Conservation (phyloP, 345 rosid genomes). For the sweet orange (Citrus sinensis) region DNA sequence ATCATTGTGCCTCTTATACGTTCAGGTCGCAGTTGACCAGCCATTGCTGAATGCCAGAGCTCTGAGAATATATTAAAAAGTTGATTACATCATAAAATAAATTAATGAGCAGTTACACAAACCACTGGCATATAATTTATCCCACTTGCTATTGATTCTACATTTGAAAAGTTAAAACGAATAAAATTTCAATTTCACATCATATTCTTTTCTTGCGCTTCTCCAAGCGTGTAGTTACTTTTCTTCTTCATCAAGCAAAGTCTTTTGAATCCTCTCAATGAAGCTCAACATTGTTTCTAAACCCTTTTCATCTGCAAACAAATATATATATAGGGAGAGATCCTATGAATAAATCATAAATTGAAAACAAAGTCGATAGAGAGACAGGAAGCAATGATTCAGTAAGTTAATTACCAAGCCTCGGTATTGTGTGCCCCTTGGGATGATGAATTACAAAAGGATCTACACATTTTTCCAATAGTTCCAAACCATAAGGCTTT, state of each 20-base stretch:
- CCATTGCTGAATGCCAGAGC: no score
- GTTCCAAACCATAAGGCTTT: conserved; percentile 62
- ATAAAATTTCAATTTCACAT: background rate
- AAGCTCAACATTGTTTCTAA: conserved; percentile 39
- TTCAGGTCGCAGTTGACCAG: no score
- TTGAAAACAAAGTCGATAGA: background rate
- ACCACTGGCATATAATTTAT: background rate
- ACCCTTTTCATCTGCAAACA: conserved; percentile 56
- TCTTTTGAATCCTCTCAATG: conserved; percentile 42
- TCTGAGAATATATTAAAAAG: no score
- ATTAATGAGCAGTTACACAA: background rate
- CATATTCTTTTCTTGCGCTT: background rate
- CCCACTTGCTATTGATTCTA: background rate
- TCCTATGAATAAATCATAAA: background rate
- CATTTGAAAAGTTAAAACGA: background rate
- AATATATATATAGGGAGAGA: no score
- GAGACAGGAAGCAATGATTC: background rate
- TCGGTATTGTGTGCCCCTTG: conserved; percentile 90
- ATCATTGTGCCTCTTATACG: no score
- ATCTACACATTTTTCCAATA: conserved; percentile 45
- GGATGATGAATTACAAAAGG: conserved; percentile 75
- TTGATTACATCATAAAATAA: background rate
- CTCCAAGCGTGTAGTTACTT: conserved; percentile 6
- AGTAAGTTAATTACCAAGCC: conserved; percentile 51
- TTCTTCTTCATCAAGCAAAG: conserved; percentile 25